Percentiles rank a stretch among this genome's conserved stretches.
phyloP scores from a whole-genome alignment of 805 yeast species.

The Dipodascopsis tothii region DNA sequence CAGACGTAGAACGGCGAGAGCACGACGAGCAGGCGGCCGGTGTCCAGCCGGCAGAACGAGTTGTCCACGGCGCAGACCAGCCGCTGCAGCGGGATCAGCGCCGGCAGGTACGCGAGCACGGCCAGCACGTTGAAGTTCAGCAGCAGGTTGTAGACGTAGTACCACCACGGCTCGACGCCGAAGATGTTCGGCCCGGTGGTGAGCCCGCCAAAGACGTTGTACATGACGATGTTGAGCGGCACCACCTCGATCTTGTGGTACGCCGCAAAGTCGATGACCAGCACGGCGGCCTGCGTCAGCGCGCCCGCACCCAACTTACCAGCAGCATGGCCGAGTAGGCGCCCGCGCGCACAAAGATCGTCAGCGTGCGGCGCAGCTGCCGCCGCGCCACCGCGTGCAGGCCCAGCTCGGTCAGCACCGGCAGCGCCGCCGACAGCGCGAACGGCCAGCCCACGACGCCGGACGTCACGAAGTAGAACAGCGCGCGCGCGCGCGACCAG shows the following conservation, averaged over 20 bases:
- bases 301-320: background rate
- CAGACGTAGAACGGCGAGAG: slow-evolving; percentile 54
- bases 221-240: slow-evolving; percentile 72
- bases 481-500: slow-evolving; percentile 12
- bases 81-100: slow-evolving; percentile 5
- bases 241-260: slow-evolving; percentile 55
- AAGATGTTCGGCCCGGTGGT: slow-evolving; percentile 82
- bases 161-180: slow-evolving; percentile 73
- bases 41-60: background rate
- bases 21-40: slow-evolving; percentile 23
- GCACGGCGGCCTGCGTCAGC: slow-evolving; percentile 23
- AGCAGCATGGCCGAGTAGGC: background rate
- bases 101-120: slow-evolving; percentile 24
- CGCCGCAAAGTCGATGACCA: slow-evolving; percentile 50
- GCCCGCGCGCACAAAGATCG: slow-evolving; percentile 22
- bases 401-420: slow-evolving; percentile 40
- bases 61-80: background rate
- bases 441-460: slow-evolving; percentile 92
- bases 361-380: background rate
- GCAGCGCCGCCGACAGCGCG: slow-evolving; percentile 54
- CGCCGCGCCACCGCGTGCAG: slow-evolving; percentile 17
- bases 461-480: slow-evolving; percentile 48
- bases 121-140: slow-evolving; percentile 62
- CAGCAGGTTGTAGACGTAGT: slow-evolving; percentile 59
- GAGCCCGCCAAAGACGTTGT: slow-evolving; percentile 69